phyloP scores from a whole-genome alignment of 1,139 yeast genomes.

The Geotrichum siamense region DNA sequence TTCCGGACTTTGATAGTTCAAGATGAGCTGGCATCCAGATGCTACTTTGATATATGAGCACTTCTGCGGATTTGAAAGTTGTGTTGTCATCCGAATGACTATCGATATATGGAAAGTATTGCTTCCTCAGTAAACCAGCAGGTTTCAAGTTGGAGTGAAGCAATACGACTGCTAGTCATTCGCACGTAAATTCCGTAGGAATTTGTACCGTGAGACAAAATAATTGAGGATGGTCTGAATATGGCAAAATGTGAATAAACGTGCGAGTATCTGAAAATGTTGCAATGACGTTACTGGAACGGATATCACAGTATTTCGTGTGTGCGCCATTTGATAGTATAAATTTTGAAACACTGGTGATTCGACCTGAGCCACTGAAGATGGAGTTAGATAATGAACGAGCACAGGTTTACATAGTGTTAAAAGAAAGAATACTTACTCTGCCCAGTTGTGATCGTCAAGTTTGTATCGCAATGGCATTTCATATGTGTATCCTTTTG shows the following conservation, averaged over 20 bases:
- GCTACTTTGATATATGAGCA: background rate
- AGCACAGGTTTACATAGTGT: too few relatives aligned
- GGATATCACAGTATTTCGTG: too few relatives aligned
- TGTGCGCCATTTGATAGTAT: too few relatives aligned
- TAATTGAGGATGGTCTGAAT: background rate
- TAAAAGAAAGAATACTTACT: too few relatives aligned
- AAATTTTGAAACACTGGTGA: too few relatives aligned
- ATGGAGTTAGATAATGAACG: too few relatives aligned
- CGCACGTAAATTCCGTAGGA: background rate
- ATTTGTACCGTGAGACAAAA: background rate
- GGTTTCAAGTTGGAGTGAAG: conserved; percentile 27
- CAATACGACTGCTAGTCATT: conserved; percentile 14
- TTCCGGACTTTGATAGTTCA: conserved; percentile 61
- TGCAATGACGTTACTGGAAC: background rate
- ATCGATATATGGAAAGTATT: conserved; percentile 19
- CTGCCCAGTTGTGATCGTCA: too few relatives aligned
- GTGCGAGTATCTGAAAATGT: background rate
- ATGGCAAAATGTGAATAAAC: background rate
- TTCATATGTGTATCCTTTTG: too few relatives aligned
- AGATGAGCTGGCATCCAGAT: conserved; percentile 38
- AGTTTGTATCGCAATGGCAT: too few relatives aligned
- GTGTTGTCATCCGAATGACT: conserved; percentile 9
- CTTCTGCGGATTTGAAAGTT: background rate
- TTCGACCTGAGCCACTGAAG: too few relatives aligned
- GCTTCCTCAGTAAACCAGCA: conserved; percentile 23